Evolutionary conservation across 1,139 yeast species (phyloP), one percentile per base, ranked within the genome.

Genomic region (Wickerhamomyces sp.): DNA sequence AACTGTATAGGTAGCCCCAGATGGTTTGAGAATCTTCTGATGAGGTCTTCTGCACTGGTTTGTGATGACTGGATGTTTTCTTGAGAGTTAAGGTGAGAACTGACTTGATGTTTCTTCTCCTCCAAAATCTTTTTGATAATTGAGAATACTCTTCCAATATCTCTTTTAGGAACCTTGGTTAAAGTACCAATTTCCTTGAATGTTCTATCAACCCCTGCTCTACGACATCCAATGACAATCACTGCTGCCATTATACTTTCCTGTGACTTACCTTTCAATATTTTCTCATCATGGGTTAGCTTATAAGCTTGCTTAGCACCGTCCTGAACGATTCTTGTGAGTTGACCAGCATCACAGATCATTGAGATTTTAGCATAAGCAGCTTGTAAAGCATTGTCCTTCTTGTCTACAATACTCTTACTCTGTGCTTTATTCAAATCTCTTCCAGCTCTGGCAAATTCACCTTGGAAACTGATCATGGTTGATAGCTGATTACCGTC

Each of bases 191-290:
- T 89, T 67, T 92, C 99, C 62, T 87, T 88, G 63, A 90, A 92
- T 5, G 97, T 83, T 64, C 99, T 82, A 28, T 96, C 95, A 24
- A 90, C 97, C 40, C 83, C 81, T 7, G 97, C 95, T 60, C 89
- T 88, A 45, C 98, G 72, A 66, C 98, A 92, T 3, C 98, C 98
- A 51, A 92, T 80, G 49, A 88, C 80, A 43, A 92, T 92, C 3
- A 96, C 87, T 1, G 97, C 97, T 0, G 98, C 98, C 92, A 92
- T 90, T 37, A 92, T 86, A 48, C 92, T 81, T 59, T 90, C 97
- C 56, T 86, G 92, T 0, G 96, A 83, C 60, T 92, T 88, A 40
- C 97, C 97, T 60, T 92, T 78, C 51, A 92, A 72, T 15, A 84
- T 78, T 49, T 83, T 79, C 54, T 90, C 96, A 51, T 92, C 97